phyloP scores from a whole-genome alignment of 1,284 basidiomycete species.

The Xerocomus amazonicus region DNA sequence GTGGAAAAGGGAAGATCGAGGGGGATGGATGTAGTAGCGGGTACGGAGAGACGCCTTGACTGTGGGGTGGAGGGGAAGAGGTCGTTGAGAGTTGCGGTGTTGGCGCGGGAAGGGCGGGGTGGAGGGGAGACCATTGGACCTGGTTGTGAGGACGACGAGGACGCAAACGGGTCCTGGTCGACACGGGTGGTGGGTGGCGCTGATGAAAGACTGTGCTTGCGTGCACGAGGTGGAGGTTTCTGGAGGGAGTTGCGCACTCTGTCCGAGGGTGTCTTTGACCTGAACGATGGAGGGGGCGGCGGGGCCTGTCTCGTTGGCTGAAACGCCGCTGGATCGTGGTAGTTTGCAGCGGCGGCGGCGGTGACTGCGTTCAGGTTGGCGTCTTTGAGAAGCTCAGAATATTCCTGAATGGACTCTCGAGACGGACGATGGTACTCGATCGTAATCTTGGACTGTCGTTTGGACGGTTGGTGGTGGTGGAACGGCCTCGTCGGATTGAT shows the following conservation, averaged over 20 bases:
- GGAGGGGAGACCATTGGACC: conserved; percentile 46
- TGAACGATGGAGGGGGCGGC: conserved; percentile 40
- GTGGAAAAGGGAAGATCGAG: conserved; percentile 41
- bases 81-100: conserved; percentile 75
- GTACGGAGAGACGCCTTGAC: conserved; percentile 52
- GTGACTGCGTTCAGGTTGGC: conserved; percentile 55
- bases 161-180: conserved; percentile 60
- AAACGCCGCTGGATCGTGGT: conserved; percentile 33
- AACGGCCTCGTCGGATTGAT: conserved; percentile 35
- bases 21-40: conserved; percentile 34
- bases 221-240: conserved; percentile 49
- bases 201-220: conserved; percentile 49
- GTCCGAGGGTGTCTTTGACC: conserved; percentile 42
- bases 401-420: conserved; percentile 63
- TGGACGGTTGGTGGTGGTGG: conserved; percentile 21
- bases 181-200: conserved; percentile 27
- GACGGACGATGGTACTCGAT: conserved; percentile 73
- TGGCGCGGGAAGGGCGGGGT: conserved; percentile 73
- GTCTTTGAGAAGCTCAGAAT: conserved; percentile 64
- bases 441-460: conserved; percentile 65
- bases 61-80: conserved; percentile 47
- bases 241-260: conserved; percentile 55
- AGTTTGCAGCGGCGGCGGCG: conserved; percentile 41
- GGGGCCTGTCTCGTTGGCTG: conserved; percentile 52
- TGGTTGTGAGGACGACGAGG: conserved; percentile 9